A percentile compares a stretch with the other conserved stretches of the same genome.
Conservation (phyloP, 306 rosid species). For the Neltuma alba region DNA sequence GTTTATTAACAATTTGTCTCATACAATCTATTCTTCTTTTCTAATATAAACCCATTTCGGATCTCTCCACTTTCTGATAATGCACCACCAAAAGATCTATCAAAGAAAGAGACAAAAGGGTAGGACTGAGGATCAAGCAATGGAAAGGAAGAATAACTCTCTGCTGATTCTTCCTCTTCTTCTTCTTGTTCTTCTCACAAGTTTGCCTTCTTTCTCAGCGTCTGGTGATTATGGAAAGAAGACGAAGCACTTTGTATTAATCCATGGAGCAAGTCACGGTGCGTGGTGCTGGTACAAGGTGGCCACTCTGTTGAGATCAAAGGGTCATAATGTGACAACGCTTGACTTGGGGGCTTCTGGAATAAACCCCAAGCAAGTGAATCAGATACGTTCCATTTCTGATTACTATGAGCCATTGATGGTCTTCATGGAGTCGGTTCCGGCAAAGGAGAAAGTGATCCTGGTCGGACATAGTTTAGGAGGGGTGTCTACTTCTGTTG, state of each 20-base stretch:
- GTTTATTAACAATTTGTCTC: too few species aligned
- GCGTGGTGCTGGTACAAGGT: conserved; percentile 72
- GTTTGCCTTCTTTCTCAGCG: neutral
- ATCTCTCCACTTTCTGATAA: neutral
- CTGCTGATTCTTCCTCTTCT: conserved; percentile 22
- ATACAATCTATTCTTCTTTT: too few species aligned
- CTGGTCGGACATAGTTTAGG: conserved; percentile 61
- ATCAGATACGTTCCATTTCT: conserved; percentile 41
- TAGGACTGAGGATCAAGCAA: too few species aligned
- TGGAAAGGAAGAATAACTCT: neutral
- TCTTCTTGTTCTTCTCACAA: neutral
- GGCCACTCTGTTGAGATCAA: conserved; percentile 30
- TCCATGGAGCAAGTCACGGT: conserved; percentile 58
- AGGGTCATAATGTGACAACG: conserved; percentile 49
- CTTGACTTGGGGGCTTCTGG: conserved; percentile 54
- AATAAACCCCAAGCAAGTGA: conserved; percentile 42
- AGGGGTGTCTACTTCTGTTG: conserved; percentile 47
- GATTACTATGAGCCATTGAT: conserved; percentile 48
- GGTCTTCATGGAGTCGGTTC: conserved; percentile 42
- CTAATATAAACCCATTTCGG: neutral
- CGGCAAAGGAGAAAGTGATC: conserved; percentile 35
- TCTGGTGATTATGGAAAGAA: neutral
- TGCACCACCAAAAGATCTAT: neutral
- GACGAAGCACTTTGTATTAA: conserved; percentile 50
- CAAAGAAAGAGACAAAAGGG: too few species aligned